Percentiles rank a stretch among this genome's conserved stretches.
These are phyloP conservation scores for Penicillium sp. DNA, from an alignment of 2,329 filamentous ascomycete species.

Conservation along the genomic window DNA sequence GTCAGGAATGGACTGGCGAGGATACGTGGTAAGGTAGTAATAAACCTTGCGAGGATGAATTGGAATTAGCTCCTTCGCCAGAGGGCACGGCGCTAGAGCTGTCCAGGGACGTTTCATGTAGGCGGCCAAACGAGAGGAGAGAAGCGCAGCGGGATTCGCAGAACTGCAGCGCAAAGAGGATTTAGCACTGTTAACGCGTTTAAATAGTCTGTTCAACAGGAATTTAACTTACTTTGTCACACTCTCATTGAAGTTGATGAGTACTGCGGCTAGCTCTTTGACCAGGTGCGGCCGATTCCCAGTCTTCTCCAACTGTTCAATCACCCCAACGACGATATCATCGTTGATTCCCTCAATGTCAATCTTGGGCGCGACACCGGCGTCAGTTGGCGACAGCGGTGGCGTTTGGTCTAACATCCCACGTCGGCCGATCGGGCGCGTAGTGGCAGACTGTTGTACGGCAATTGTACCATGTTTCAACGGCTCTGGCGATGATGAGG, in stretches of 20 bases:
- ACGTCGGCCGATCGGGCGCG: slow-evolving; percentile 44
- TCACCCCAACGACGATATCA: slow-evolving; percentile 90
- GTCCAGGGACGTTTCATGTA: slow-evolving; percentile 91
- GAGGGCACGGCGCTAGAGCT: slow-evolving; percentile 76
- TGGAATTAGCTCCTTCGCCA: slow-evolving; percentile 90
- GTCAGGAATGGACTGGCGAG: slow-evolving; percentile 80
- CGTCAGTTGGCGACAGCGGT: slow-evolving; percentile 71
- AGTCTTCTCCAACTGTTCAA: slow-evolving; percentile 85
- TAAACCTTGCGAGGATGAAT: slow-evolving; percentile 94
- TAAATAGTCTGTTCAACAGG: slow-evolving; percentile 9
- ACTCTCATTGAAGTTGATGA: slow-evolving; percentile 76
- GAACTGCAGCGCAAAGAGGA: slow-evolving; percentile 64
- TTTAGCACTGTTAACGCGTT: slow-evolving; percentile 23
- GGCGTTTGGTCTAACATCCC: slow-evolving; percentile 74
- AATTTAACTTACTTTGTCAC: slow-evolving; percentile 81
- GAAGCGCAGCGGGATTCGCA: slow-evolving; percentile 91
- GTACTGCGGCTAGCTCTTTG: slow-evolving; percentile 84
- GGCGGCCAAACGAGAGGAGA: slow-evolving; percentile 86
- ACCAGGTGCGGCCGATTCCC: slow-evolving; percentile 92
- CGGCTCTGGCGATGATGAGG: slow-evolving; percentile 48
- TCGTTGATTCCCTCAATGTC: slow-evolving; percentile 87
- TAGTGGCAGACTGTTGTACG: slow-evolving; percentile 34
- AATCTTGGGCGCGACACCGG: slow-evolving; percentile 59
- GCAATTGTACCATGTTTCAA: slow-evolving; percentile 31
- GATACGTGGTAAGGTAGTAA: slow-evolving; percentile 91